These are phyloP conservation scores for Sonneratia caseolaris DNA, from an alignment of 345 rosid species.

Conservation along the genomic window DNA sequence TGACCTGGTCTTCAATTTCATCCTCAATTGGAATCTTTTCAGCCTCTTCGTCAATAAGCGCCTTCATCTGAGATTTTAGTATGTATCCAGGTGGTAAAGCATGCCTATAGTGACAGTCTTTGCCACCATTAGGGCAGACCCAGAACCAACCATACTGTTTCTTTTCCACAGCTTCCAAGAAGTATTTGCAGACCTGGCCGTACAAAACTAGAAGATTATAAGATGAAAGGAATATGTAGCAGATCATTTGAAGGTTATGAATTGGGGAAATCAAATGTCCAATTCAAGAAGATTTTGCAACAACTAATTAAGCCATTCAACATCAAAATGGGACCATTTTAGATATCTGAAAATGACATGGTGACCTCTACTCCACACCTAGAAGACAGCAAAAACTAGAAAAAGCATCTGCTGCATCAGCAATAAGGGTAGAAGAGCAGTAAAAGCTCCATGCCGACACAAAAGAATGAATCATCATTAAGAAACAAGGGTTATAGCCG, in stretches of 20 bases:
- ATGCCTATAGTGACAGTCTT: slow-evolving; percentile 89
- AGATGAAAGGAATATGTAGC: neutral
- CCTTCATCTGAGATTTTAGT: slow-evolving; percentile 93
- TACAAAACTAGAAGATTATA: neutral
- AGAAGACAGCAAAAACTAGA: neutral
- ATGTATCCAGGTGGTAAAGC: slow-evolving; percentile 96
- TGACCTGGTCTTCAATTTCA: slow-evolving; percentile 88
- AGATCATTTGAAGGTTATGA: neutral
- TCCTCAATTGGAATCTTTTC: slow-evolving; percentile 76
- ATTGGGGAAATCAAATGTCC: neutral
- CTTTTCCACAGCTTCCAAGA: slow-evolving; percentile 92
- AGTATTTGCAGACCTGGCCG: slow-evolving; percentile 82
- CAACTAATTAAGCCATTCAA: neutral
- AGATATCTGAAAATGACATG: neutral
- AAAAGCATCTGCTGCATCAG: neutral
- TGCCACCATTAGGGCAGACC: slow-evolving; percentile 80
- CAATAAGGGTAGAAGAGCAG: neutral
- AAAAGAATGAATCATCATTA: neutral
- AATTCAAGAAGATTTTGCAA: neutral
- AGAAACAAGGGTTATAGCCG: neutral
- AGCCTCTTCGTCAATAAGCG: slow-evolving; percentile 79
- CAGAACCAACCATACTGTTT: slow-evolving; percentile 98
- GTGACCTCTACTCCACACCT: neutral
- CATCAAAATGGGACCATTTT: neutral
- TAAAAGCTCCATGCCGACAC: neutral